Evolutionary conservation across 257 asterid species (phyloP), one percentile per base, ranked within the genome.

Genomic region (Solanum gandarillasii): DNA sequence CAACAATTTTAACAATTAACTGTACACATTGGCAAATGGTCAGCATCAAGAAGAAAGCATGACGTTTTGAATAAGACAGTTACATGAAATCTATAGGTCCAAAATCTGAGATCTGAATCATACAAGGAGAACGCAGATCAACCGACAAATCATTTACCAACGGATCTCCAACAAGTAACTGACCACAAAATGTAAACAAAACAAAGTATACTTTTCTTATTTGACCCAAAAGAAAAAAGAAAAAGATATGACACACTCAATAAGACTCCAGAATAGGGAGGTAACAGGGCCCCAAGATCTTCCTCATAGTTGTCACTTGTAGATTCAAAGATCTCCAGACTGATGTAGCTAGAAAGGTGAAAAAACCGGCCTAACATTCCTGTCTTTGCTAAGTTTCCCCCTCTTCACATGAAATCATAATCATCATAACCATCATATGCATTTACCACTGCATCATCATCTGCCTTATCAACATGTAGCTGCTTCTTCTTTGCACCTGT

Each of bases 401-500:
- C 12, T 41, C 85, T 97, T 97, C 94, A 97, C 99, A 97, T 97
- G 84, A 97, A 97, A 91, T 97, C 98, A 87, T 90, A 91, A 88
- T 95, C 99, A 12, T 96, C 99, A 68, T 68, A 91, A 81, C 83
- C 98, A 87, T 94, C 94, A 67, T 89, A 91, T 12, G 90, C 86
- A 90, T 73, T 67, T 31, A 87, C 92, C 52, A 86, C 95, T 8
- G 70, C 93, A 58, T 92, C 91, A 72, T 93, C 98, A 46, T 97
- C 98, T 79, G 91, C 98, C 55, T 91, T 93, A 52, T 92, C 98
- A 71, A 95, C 88, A 78, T 91, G 96, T 88, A 97, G 87, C 91
- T 95, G 97, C 84, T 93, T 95, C 94, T 97, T 97, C 96, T 95
- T 97, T 62, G 94, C 95, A 90, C 88, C 98, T 96, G 94, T n/a